Conservation (phyloP, 139 green algal genomes). For the Haematococcus sp. region DNA sequence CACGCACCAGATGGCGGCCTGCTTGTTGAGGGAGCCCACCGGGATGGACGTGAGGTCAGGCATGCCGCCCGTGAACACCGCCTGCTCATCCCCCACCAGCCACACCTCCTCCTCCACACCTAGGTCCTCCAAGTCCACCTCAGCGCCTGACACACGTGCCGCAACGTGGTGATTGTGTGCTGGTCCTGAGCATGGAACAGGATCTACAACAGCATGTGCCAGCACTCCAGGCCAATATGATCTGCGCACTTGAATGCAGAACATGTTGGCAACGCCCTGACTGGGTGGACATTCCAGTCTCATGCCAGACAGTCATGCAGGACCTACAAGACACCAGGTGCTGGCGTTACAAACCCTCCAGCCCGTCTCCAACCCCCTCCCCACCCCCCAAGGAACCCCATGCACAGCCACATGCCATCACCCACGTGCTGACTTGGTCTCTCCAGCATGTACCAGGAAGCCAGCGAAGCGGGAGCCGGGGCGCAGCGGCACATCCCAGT, state of each 20-base stretch:
- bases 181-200: neutral
- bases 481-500: conserved; percentile 43
- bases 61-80: neutral
- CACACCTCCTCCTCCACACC: neutral
- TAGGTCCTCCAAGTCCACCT: neutral
- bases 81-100: conserved; percentile 8
- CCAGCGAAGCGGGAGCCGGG: conserved; percentile 26
- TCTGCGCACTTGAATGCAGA: no score
- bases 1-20: conserved; percentile 27
- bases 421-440: conserved; percentile 49
- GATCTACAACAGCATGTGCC: neutral
- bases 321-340: no score
- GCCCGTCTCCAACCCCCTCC: no score
- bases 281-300: no score
- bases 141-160: neutral
- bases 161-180: neutral
- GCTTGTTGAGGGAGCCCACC: conserved; percentile 37
- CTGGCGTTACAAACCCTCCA: no score
- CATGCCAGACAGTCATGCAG: no score
- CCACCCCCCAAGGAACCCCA: neutral
- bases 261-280: no score
- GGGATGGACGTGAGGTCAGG: conserved; percentile 21
- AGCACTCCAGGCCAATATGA: no score
- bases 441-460: conserved; percentile 50
- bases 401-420: neutral